Evolutionary conservation across 2,329 filamentous ascomycete genomes (phyloP).

Genomic region (Teratosphaeriaceae sp.): DNA sequence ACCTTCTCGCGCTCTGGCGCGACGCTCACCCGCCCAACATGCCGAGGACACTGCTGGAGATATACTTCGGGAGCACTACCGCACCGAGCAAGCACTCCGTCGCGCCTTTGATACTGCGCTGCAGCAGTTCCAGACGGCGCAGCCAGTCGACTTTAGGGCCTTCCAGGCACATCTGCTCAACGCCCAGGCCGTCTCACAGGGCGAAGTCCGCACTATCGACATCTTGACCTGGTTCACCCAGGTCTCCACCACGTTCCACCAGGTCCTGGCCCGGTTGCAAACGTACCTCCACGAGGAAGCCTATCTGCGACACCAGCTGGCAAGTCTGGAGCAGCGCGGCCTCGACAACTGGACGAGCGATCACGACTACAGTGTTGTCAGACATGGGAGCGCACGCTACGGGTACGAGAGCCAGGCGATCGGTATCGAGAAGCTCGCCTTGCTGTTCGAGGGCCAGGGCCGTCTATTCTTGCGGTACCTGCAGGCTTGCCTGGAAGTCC

Average conservation of each 20-base stretch:
- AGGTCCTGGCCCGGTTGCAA: not conserved
- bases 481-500: not conserved
- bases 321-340: not conserved
- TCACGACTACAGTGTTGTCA: not conserved
- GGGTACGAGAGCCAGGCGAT: not conserved
- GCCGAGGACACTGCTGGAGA: not conserved
- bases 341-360: not conserved
- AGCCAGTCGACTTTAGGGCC: not conserved
- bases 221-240: not conserved
- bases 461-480: not conserved
- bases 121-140: not conserved
- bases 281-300: not conserved
- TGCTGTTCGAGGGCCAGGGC: not conserved
- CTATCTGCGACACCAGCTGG: not conserved
- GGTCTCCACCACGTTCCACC: not conserved
- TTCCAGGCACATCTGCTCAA: not conserved
- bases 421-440: not conserved
- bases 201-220: not conserved
- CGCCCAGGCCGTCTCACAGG: not conserved
- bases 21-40: too few species aligned
- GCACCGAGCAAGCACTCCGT: not conserved
- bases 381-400: not conserved
- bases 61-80: not conserved
- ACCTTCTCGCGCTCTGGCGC: too few species aligned
- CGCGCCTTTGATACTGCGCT: not conserved